Evolutionary conservation across 1,284 basidiomycete genomes (phyloP), one percentile per base, ranked within the genome.

Genomic region (Agroathelia rolfsii): DNA sequence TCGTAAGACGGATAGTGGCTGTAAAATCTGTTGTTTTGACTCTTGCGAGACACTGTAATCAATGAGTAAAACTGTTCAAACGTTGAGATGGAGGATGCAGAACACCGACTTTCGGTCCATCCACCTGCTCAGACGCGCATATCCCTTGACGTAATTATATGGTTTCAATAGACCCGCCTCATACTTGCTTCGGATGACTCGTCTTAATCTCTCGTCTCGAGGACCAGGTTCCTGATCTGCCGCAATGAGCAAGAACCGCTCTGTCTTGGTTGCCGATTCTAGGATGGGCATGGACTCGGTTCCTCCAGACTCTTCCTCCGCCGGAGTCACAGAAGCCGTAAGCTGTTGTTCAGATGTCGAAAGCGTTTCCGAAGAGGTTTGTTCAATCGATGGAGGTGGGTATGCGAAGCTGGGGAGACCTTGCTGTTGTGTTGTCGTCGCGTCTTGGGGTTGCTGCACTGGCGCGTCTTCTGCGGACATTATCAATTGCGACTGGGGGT

Each of bases 121-220:
- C 92, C 93, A 96, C 31, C 84, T 69, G 39, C 80, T 86, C 45
- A 94, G 60, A 35, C 90, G 65, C 13, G 87, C 83, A 50, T 94
- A 94, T 0, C 90, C 90, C 50, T 89, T 90, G 38, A 94, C 89
- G 52, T 96, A 95, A 58, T 97, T 94, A 51, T 95, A 96, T 0
- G 94, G 94, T 49, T 89, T 89, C 40, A 97, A 59, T 25, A 98
- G 56, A 0, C 93, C 94, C 1, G 93, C 94, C 52, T 97, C 93
- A 58, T 95, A 96, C 58, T 97, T 97, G 48, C 87, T 92, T 43
- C 86, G 77, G 47, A 97, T 97, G 42, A 98, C 94, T 39, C 86
- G 72, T 38, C 83, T 85, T 24, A 98, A 61, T 1, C 93, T 78
- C 45, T 95, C 87, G 42, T 94, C 87, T 22, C 93, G 69, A 9